phyloP scores from a whole-genome alignment of 1,139 yeast species.

The Sugiyamaella grinbergsii region DNA sequence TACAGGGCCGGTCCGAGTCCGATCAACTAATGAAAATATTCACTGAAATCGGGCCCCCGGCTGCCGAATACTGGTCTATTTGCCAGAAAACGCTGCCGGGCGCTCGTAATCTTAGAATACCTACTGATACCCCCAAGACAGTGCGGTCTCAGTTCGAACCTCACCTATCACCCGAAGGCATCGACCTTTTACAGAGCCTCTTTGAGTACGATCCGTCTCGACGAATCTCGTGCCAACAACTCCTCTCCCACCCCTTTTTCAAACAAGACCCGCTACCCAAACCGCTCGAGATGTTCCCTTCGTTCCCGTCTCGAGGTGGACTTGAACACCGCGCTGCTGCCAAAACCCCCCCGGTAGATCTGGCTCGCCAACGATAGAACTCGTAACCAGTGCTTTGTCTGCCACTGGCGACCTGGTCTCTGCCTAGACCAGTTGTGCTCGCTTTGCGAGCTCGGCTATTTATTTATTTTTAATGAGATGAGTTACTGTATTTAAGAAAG shows the following conservation, averaged over 20 bases:
- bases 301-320: conserved; percentile 32
- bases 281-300: conserved; percentile 53
- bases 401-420: neutral
- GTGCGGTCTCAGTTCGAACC: conserved; percentile 18
- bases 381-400: neutral
- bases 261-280: conserved; percentile 65
- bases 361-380: conserved; percentile 6
- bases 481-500: no score
- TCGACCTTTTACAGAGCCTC: conserved; percentile 62
- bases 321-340: conserved; percentile 18
- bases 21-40: conserved; percentile 87
- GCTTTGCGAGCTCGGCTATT: neutral
- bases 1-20: conserved; percentile 88
- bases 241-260: conserved; percentile 69
- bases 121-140: conserved; percentile 16
- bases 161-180: conserved; percentile 55
- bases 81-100: conserved; percentile 29
- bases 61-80: conserved; percentile 58
- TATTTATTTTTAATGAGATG: neutral
- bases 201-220: conserved; percentile 65
- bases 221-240: conserved; percentile 62
- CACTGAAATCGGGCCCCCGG: conserved; percentile 82
- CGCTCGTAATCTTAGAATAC: conserved; percentile 25
- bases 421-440: conserved; percentile 1
- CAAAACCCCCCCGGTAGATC: neutral